Conservation (phyloP, 2,329 filamentous ascomycete genomes). For the Colletotrichum destructivum region DNA sequence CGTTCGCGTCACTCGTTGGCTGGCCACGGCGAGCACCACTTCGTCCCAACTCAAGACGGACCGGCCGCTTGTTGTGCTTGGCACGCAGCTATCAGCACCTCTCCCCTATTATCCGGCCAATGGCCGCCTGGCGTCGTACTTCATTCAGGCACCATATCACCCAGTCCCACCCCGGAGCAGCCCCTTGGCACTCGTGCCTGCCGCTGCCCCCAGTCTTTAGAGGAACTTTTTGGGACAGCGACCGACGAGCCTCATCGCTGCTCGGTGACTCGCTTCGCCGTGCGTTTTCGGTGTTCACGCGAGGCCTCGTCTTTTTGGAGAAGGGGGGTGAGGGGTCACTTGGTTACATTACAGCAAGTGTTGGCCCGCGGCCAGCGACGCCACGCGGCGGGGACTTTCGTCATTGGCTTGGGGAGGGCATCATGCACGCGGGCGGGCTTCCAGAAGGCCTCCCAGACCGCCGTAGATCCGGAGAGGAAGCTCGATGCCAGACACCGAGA, state of each 20-base stretch:
- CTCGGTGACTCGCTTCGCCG: background rate
- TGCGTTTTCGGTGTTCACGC: background rate
- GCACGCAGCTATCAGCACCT: conserved; percentile 22
- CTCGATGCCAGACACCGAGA: background rate
- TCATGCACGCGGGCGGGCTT: conserved; percentile 1
- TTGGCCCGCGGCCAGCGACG: background rate
- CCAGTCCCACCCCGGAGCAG: background rate
- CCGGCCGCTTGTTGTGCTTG: conserved; percentile 27
- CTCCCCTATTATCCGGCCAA: conserved; percentile 9
- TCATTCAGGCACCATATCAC: conserved; percentile 15
- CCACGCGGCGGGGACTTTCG: conserved; percentile 8
- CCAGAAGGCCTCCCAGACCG: background rate
- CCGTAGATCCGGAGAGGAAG: conserved; percentile 12
- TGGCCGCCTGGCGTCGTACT: background rate
- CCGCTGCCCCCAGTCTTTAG: background rate
- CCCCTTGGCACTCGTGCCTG: conserved; percentile 23
- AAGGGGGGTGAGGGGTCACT: background rate
- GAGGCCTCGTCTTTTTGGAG: background rate
- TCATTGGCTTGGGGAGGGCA: conserved; percentile 10
- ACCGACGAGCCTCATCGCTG: conserved; percentile 23
- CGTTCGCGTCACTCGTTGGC: background rate
- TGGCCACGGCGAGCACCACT: background rate
- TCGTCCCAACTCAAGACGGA: conserved; percentile 8
- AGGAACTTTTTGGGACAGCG: conserved; percentile 1
- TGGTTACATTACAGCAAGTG: background rate